These are phyloP conservation scores for Ogataea nitratoaversa DNA, from an alignment of 805 yeast species.

Conservation along the genomic window DNA sequence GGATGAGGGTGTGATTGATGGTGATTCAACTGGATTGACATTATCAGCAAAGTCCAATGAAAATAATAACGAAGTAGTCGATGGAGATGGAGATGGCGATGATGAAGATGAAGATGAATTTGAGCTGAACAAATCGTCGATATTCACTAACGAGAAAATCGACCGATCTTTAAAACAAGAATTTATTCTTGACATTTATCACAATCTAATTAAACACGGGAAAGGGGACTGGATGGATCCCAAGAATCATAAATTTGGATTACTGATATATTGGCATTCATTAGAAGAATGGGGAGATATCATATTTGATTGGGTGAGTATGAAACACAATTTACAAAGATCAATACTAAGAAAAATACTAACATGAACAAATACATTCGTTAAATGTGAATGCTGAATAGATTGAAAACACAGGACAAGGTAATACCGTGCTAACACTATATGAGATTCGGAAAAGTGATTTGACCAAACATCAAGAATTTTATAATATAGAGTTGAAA, in stretches of 20 bases:
- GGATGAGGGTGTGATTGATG: too few relatives aligned
- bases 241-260: slow-evolving; percentile 42
- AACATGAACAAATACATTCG: too few relatives aligned
- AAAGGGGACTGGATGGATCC: slow-evolving; percentile 53
- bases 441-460: slow-evolving; percentile 76
- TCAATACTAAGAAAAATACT: too few relatives aligned
- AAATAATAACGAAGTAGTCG: too few relatives aligned
- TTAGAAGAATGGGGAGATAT: slow-evolving; percentile 64
- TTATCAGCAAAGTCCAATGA: too few relatives aligned
- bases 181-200: slow-evolving; percentile 52
- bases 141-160: slow-evolving; percentile 51
- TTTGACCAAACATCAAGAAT: slow-evolving; percentile 48
- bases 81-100: neutral
- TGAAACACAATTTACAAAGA: too few relatives aligned
- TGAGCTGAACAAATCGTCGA: slow-evolving; percentile 11
- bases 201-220: slow-evolving; percentile 49
- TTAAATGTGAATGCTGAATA: too few relatives aligned
- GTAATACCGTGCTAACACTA: slow-evolving; percentile 70
- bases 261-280: slow-evolving; percentile 62
- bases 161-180: slow-evolving; percentile 52
- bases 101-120: slow-evolving; percentile 11
- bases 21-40: too few relatives aligned
- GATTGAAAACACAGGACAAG: slow-evolving; percentile 72
- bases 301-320: slow-evolving; percentile 53
- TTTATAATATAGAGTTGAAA: slow-evolving; percentile 56